Evolutionary conservation across 768 basidiomycete species (phyloP).

Genomic region (Mycena indigotica): DNA sequence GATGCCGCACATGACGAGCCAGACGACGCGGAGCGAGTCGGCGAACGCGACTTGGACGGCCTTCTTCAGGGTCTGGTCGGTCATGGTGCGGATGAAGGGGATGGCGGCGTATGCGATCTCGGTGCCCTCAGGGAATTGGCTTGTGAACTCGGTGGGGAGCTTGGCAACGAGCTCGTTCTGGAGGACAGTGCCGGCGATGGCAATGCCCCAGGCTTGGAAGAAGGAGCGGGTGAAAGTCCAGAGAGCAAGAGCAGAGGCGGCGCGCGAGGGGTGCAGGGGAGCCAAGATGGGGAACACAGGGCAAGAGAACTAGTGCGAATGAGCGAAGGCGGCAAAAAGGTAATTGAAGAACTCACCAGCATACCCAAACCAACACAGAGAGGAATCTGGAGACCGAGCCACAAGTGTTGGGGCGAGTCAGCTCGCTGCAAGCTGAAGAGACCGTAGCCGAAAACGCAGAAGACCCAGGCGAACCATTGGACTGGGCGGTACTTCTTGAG

Average conservation of each 20-base stretch:
- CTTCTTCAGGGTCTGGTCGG: conserved; percentile 17
- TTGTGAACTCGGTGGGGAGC: conserved; percentile 15
- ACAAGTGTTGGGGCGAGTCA: conserved; percentile 22
- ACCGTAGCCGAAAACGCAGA: conserved; percentile 40
- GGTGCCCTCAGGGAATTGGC: conserved; percentile 12
- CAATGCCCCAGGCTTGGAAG: conserved; percentile 28
- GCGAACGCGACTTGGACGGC: conserved; percentile 47
- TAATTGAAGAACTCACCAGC: too few relatives aligned
- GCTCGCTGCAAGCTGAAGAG: conserved; percentile 29
- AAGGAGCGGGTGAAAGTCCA: conserved; percentile 35
- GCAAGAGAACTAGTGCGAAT: too few relatives aligned
- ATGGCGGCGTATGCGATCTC: conserved; percentile 20
- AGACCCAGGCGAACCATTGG: conserved; percentile 38
- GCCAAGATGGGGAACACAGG: conserved; percentile 43
- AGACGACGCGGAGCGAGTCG: conserved; percentile 38
- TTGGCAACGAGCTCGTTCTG: conserved; percentile 39
- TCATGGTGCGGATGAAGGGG: conserved; percentile 24
- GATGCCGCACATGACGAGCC: conserved; percentile 46
- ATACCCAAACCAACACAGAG: conserved; percentile 8
- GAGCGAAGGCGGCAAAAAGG: too few relatives aligned
- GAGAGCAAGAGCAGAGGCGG: conserved; percentile 41
- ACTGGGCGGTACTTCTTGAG: conserved; percentile 37
- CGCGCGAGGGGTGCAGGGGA: conserved; percentile 34
- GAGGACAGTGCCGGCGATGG: conserved; percentile 35
- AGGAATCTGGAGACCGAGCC: conserved; percentile 34